Evolutionary conservation across 2,329 filamentous ascomycete species (phyloP), one percentile per base, ranked within the genome.

Genomic region (Cercospora janseana): DNA sequence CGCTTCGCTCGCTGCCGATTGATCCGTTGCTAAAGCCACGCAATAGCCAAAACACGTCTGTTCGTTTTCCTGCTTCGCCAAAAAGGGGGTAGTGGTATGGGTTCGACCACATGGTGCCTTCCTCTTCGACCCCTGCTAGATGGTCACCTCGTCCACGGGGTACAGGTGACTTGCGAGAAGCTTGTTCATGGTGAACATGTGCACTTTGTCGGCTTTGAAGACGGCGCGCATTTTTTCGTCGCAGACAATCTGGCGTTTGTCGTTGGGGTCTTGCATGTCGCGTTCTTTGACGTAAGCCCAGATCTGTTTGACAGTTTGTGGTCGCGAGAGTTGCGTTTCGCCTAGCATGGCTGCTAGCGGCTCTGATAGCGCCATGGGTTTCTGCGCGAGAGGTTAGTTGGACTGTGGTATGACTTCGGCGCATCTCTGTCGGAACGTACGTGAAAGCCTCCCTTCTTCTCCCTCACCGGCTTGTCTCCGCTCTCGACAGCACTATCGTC

Each of bases 151-250:
- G 46, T 92, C 89, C 40, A 88, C 79, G 2, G 86, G 87, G 66
- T 95, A 96, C 29, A 97, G 77, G 65, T 97, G 92, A 67, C 86
- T 85, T 56, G 88, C 89, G 8, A 97, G 82, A 12, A 95, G 81
- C 76, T 96, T 96, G 76, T 95, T 97, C 92, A 98, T 97, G 60
- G 89, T 91, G 71, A 98, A 98, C 93, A 98, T 98, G 71, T 97
- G 89, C 42, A 98, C 87, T 64, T 81, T 87, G 63, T 90, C 82
- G 64, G 87, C 81, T 70, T 95, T 95, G 75, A 98, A 98, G 6
- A 98, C 87, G 5, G 87, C 86, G 54, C 88, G 84, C 86, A 98
- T 86, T 60, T 82, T 83, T 18, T 95, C 88, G 70, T 98, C 93
- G 72, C 93, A 98, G 21, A 82, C 76, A 57, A 98, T 98, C 61